A percentile compares a stretch with the other conserved stretches of the same genome.
phyloP scores from a whole-genome alignment of 106 monocot species.

The Dendrobium catenatum region DNA sequence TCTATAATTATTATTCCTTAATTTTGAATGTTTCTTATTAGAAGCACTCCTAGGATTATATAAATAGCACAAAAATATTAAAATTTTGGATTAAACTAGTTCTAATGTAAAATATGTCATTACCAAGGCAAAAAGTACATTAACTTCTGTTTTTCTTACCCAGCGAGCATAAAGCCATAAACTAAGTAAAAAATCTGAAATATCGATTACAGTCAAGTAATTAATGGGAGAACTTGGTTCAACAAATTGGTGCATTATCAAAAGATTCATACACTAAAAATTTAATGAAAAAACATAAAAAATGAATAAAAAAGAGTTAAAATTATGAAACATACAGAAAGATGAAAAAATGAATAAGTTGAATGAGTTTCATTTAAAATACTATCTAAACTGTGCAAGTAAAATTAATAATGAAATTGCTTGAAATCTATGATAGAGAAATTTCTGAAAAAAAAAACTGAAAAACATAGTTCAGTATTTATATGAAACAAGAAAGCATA shows the following conservation, averaged over 20 bases:
- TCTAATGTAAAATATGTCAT: too few relatives aligned
- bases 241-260: not conserved
- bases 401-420: not conserved
- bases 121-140: not conserved
- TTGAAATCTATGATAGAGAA: not conserved
- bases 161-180: not conserved
- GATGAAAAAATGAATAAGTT: not conserved
- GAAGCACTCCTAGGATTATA: too few relatives aligned
- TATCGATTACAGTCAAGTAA: not conserved
- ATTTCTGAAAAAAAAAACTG: not conserved
- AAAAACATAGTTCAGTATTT: not conserved
- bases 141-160: not conserved
- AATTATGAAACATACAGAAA: not conserved
- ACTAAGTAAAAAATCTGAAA: not conserved
- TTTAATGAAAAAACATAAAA: not conserved
- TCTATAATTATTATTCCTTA: too few relatives aligned
- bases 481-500: not conserved
- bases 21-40: too few relatives aligned
- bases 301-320: not conserved
- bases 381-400: not conserved
- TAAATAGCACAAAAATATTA: too few relatives aligned
- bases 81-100: too few relatives aligned
- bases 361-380: not conserved
- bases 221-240: not conserved
- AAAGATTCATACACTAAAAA: not conserved